These are phyloP conservation scores for Voacanga thouarsii DNA, from an alignment of 257 asterid species.

Conservation along the genomic window DNA sequence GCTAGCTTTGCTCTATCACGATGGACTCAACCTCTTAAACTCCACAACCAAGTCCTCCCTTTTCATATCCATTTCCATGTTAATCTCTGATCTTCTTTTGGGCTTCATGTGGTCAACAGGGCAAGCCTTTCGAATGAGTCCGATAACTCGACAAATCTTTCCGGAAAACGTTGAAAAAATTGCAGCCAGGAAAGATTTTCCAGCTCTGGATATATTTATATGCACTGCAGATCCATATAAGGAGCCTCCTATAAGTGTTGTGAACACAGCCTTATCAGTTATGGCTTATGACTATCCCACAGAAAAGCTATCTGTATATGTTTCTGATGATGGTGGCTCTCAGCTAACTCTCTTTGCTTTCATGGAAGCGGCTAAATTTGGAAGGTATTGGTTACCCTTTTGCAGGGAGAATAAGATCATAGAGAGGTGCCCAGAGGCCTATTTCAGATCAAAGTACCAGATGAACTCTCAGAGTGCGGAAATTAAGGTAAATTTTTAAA, in stretches of 20 bases:
- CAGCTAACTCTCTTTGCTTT: slow-evolving; percentile 68
- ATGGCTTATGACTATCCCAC: slow-evolving; percentile 73
- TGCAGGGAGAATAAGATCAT: slow-evolving; percentile 47
- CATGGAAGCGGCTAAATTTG: slow-evolving; percentile 78
- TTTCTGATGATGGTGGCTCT: slow-evolving; percentile 80
- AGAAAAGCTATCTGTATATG: slow-evolving; percentile 58
- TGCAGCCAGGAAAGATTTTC: slow-evolving; percentile 31
- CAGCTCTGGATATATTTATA: slow-evolving; percentile 59
- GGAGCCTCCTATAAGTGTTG: slow-evolving; percentile 64
- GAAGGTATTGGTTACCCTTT: slow-evolving; percentile 60
- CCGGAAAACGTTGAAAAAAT: slow-evolving; percentile 33
- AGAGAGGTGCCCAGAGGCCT: slow-evolving; percentile 60
- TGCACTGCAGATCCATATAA: slow-evolving; percentile 82
- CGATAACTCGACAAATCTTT: slow-evolving; percentile 38
- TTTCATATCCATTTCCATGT: slow-evolving; percentile 34
- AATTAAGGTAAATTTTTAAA: slow-evolving; percentile 44
- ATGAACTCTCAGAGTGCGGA: slow-evolving; percentile 16
- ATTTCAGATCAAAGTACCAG: slow-evolving; percentile 34
- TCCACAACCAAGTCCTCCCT: slow-evolving; percentile 26
- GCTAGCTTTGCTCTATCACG: slow-evolving; percentile 45
- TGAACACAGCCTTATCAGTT: slow-evolving; percentile 70
- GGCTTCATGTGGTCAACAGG: slow-evolving; percentile 62
- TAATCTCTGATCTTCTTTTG: slow-evolving; percentile 44
- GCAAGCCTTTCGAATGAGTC: slow-evolving; percentile 65
- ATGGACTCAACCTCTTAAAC: slow-evolving; percentile 33